These are phyloP conservation scores for Acrodontium crateriforme DNA, from an alignment of 2,329 filamentous ascomycete species.

Conservation along the genomic window DNA sequence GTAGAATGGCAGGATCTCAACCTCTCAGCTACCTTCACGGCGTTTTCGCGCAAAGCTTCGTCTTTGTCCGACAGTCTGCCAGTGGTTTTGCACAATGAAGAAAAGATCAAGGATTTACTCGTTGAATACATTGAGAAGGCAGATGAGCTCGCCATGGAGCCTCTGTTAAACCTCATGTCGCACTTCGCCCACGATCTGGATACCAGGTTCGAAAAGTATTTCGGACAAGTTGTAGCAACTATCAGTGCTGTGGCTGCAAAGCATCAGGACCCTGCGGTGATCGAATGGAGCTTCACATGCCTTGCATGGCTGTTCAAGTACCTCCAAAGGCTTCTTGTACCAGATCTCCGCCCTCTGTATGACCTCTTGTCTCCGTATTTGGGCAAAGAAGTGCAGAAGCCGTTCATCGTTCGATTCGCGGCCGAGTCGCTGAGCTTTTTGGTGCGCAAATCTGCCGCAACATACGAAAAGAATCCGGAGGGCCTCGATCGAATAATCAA, in stretches of 20 bases:
- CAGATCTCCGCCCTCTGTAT: conserved; percentile 73
- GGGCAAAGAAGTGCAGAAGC: conserved; percentile 67
- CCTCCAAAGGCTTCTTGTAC: conserved; percentile 71
- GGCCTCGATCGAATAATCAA: conserved; percentile 58
- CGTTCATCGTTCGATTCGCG: conserved; percentile 80
- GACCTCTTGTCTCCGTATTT: conserved; percentile 72
- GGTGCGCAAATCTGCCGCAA: conserved; percentile 71
- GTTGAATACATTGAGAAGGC: conserved; percentile 61
- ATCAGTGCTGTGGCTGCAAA: conserved; percentile 67
- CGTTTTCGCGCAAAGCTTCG: conserved; percentile 60
- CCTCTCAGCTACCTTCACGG: conserved; percentile 64
- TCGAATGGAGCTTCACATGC: conserved; percentile 93
- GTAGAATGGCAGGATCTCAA: conserved; percentile 89
- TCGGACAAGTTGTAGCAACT: conserved; percentile 58
- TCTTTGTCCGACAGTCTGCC: conserved; percentile 79
- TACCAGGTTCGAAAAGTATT: conserved; percentile 75
- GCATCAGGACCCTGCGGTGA: conserved; percentile 61
- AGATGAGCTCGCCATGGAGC: conserved; percentile 70
- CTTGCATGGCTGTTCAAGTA: conserved; percentile 97
- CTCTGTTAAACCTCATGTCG: conserved; percentile 73
- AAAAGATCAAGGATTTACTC: conserved; percentile 67
- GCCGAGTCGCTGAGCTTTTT: conserved; percentile 93
- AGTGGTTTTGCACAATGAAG: conserved; percentile 82
- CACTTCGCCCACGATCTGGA: conserved; percentile 93
- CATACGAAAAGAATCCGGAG: conserved; percentile 56